Evolutionary conservation across 2,329 filamentous ascomycete genomes (phyloP).

Genomic region (Arthroderma sp.): DNA sequence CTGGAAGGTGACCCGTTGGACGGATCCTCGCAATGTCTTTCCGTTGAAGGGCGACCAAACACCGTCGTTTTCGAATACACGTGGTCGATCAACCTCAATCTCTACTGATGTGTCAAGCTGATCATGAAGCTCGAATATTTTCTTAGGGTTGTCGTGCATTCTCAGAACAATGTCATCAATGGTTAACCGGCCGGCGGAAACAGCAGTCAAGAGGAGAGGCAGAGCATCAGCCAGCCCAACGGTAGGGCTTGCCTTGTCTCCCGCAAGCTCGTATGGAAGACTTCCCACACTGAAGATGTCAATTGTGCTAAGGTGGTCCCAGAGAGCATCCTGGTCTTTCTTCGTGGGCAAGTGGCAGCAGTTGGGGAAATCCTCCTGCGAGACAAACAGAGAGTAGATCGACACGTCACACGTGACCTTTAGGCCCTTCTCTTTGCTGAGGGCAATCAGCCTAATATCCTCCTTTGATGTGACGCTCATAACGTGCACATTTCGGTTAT

Average conservation of each 20-base stretch:
- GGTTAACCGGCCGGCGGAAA: conserved; percentile 58
- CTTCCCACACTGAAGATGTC: conserved; percentile 71
- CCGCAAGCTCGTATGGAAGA: conserved; percentile 61
- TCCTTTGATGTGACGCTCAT: conserved; percentile 71
- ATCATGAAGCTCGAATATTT: conserved; percentile 71
- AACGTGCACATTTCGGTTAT: conserved; percentile 65
- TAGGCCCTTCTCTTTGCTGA: conserved; percentile 69
- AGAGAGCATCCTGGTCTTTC: conserved; percentile 58
- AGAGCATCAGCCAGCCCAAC: conserved; percentile 61
- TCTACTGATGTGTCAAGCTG: conserved; percentile 61
- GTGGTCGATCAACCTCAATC: conserved; percentile 61
- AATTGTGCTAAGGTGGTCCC: conserved; percentile 59
- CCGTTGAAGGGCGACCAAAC: conserved; percentile 62
- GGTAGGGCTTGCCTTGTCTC: conserved; percentile 43
- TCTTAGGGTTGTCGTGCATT: conserved; percentile 65
- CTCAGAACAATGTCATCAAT: conserved; percentile 59
- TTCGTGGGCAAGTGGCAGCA: conserved; percentile 53
- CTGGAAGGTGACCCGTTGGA: conserved; percentile 65
- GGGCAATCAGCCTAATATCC: conserved; percentile 61
- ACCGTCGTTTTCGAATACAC: conserved; percentile 39
- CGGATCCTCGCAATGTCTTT: conserved; percentile 53
- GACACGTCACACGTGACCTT: conserved; percentile 72
- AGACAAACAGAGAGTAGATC: conserved; percentile 66
- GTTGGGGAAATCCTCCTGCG: conserved; percentile 55
- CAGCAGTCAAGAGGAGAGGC: conserved; percentile 62